phyloP scores from a whole-genome alignment of 495 filamentous ascomycete species.

The Penicillium paxilli region DNA sequence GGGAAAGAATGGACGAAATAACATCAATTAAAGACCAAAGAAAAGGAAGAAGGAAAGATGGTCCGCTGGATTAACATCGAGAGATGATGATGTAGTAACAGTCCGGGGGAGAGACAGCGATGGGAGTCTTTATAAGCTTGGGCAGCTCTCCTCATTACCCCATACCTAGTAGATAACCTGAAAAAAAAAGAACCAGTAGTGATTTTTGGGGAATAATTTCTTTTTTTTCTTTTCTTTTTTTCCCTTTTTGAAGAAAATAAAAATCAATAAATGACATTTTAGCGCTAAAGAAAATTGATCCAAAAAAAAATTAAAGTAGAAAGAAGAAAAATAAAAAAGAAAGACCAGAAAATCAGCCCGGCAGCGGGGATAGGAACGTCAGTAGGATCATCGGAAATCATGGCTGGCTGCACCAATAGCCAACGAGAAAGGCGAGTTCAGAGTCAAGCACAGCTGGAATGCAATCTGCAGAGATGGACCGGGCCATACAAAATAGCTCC shows the following conservation, averaged over 20 bases:
- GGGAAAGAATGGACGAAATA: constrained; percentile 6
- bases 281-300: neutral
- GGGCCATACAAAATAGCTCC: constrained; percentile 22
- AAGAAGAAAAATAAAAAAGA: neutral
- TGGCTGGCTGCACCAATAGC: constrained; percentile 35
- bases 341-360: constrained; percentile 15
- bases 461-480: constrained; percentile 15
- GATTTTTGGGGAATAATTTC: neutral
- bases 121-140: constrained; percentile 17
- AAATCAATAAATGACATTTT: constrained; percentile 3
- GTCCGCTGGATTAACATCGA: neutral
- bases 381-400: constrained; percentile 33
- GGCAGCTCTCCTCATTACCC: constrained; percentile 14
- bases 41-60: constrained; percentile 5
- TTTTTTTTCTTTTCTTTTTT: too few relatives aligned
- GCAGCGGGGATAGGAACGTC: constrained; percentile 19
- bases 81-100: neutral
- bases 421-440: constrained; percentile 21
- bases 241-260: neutral
- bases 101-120: constrained; percentile 3
- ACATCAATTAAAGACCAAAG: constrained; percentile 11
- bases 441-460: constrained; percentile 25
- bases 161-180: constrained; percentile 15
- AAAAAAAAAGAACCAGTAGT: constrained; percentile 2
- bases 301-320: constrained; percentile 7